Evolutionary conservation across 345 rosid genomes (phyloP).

Genomic region (Gossypium mustelinum): DNA sequence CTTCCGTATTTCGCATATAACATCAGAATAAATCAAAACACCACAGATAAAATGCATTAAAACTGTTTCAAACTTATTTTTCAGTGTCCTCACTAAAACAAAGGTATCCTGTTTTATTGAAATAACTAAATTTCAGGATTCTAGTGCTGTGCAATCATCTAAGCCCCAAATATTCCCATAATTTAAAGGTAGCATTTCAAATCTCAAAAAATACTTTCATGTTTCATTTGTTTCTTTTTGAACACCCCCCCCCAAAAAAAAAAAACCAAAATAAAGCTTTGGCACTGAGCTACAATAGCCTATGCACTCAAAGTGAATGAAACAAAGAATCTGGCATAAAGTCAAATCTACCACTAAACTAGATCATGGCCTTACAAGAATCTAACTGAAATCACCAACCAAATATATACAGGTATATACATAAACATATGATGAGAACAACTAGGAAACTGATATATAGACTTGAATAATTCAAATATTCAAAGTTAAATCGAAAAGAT

Average conservation of each 20-base stretch:
- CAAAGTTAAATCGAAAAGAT: neutral
- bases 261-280: too few relatives aligned
- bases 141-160: slow-evolving; percentile 2
- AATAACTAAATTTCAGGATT: too few relatives aligned
- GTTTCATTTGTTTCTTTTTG: neutral
- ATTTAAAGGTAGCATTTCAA: neutral
- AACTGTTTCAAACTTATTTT: neutral
- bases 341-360: neutral
- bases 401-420: neutral
- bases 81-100: neutral
- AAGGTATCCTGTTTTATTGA: neutral
- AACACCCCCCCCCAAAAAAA: too few relatives aligned
- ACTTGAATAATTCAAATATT: neutral
- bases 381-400: neutral
- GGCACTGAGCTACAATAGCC: too few relatives aligned
- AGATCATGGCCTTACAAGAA: neutral
- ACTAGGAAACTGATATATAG: too few relatives aligned
- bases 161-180: slow-evolving; percentile 2
- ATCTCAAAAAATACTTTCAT: neutral
- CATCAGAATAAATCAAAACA: neutral
- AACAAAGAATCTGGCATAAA: neutral
- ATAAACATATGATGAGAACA: neutral
- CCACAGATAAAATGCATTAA: neutral
- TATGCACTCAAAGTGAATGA: neutral
- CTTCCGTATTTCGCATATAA: neutral